Evolutionary conservation across 345 rosid species (phyloP).

Genomic region (Gossypium bickii): DNA sequence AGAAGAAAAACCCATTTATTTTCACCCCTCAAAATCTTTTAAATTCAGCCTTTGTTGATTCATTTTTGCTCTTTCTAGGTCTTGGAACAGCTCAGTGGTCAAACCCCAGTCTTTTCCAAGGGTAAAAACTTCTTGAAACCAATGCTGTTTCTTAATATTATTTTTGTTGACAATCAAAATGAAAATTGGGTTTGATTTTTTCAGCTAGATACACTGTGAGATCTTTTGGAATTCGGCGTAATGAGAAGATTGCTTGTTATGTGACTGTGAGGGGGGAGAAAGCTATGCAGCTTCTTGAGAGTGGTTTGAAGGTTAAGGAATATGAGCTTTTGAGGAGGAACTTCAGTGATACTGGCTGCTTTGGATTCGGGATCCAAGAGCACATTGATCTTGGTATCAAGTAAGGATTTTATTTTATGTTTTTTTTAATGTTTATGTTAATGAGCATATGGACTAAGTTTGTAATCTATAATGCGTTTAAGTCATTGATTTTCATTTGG

Average conservation of each 20-base stretch:
- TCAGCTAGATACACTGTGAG: constrained; percentile 97
- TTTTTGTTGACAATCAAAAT: background rate
- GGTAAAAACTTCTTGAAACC: constrained; percentile 31
- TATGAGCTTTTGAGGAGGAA: constrained; percentile 86
- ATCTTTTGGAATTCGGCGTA: constrained; percentile 88
- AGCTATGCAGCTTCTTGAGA: constrained; percentile 96
- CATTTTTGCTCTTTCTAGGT: constrained; percentile 32
- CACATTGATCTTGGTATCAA: constrained; percentile 99
- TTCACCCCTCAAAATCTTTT: background rate
- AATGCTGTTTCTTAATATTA: background rate
- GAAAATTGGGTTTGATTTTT: background rate
- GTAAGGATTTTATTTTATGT: constrained; percentile 27
- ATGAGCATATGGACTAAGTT: background rate
- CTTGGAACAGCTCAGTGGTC: constrained; percentile 88
- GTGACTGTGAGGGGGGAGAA: constrained; percentile 88
- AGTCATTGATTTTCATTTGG: background rate
- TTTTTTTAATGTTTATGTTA: background rate
- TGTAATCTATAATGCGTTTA: background rate
- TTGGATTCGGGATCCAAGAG: constrained; percentile 95
- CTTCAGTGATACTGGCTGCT: constrained; percentile 97
- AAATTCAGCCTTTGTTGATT: no score
- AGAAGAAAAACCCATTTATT: background rate
- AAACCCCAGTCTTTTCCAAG: constrained; percentile 86
- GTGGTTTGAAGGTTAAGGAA: constrained; percentile 97
- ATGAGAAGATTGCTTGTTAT: background rate